Base-by-base conservation (phyloP, 2,329 filamentous ascomycete species). In the Fusarium begoniae region DNA sequence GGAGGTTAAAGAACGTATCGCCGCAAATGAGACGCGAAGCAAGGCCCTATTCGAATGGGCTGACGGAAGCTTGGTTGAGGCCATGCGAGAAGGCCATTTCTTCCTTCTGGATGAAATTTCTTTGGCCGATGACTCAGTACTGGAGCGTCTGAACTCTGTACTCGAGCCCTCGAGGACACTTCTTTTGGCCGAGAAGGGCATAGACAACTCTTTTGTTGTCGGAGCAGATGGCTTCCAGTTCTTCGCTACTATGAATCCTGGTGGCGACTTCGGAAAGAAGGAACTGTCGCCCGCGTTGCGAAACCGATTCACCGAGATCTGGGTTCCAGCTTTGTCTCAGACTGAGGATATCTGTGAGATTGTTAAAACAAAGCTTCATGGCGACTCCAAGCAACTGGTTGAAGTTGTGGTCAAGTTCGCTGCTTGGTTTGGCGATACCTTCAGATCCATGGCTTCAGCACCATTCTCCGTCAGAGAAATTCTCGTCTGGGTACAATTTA, bases 91-190 rank as follows among this genome's bases (percentile, higher is more conserved):
- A 28, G 96, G 95, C 0, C 90, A 95, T 74, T 95, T 94, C 79
- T 99, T 99, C 83, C 87, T 99, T 28, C 90, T 99, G 1, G 96
- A 99, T 77, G 97, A 99, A 80, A 98, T 99, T 40, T 99, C 97
- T 12, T 89, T 99, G 12, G 96, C 96, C 0, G 97, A 99, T 79
- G 96, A 99, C 80, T 98, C 97, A 11, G 97, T 99, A 8, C 86
- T 99, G 22, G 96, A 99, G 81, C 90, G 96, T 76, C 87, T 99
- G 38, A 99, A 99, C 84, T 98, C 96, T 75, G 96, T 98, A 11
- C 90, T 99, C 2, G 96, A 99, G 81, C 92, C 96, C 4, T 91
- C 93, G 50, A 89, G 96, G 59, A 94, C 93, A 1, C 89, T 99
- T 35, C 85, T 99, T 7, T 88, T 99, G 22, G 97, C 97, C 0